phyloP scores from a whole-genome alignment of 495 filamentous ascomycete genomes.

The Podospora comata region DNA sequence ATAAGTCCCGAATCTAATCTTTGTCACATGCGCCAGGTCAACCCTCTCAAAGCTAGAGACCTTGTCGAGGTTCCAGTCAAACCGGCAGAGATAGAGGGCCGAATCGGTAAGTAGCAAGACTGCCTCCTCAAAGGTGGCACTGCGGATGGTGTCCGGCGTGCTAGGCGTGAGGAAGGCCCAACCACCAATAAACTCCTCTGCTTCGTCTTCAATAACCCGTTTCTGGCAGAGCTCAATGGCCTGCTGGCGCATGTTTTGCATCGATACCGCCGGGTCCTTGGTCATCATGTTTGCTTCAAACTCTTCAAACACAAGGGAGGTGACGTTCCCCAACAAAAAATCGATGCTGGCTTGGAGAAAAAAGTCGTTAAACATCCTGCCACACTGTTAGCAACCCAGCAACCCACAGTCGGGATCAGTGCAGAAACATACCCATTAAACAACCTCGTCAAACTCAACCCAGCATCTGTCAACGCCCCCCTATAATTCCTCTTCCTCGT shows the following conservation, averaged over 20 bases:
- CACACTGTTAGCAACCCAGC: slow-evolving; percentile 22
- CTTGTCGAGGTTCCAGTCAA: slow-evolving; percentile 92
- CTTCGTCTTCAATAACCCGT: slow-evolving; percentile 77
- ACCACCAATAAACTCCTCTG: slow-evolving; percentile 78
- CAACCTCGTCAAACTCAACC: slow-evolving; percentile 73
- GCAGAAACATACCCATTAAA: slow-evolving; percentile 51
- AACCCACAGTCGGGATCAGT: too few species aligned
- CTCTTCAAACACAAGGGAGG: slow-evolving; percentile 77
- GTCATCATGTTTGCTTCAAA: slow-evolving; percentile 87
- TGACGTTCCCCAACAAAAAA: slow-evolving; percentile 87
- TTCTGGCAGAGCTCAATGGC: slow-evolving; percentile 83
- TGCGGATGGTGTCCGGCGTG: slow-evolving; percentile 58
- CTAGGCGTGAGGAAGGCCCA: slow-evolving; percentile 68
- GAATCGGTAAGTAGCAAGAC: slow-evolving; percentile 81
- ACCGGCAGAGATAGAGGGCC: slow-evolving; percentile 81
- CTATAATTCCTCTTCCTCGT: slow-evolving; percentile 85
- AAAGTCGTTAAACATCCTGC: slow-evolving; percentile 91
- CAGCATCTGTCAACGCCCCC: slow-evolving; percentile 92
- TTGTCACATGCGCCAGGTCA: slow-evolving; percentile 64
- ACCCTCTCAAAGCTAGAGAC: slow-evolving; percentile 87
- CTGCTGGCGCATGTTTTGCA: slow-evolving; percentile 75
- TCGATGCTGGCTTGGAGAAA: slow-evolving; percentile 94
- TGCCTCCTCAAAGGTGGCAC: slow-evolving; percentile 76
- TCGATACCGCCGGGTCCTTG: slow-evolving; percentile 80
- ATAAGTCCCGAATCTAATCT: slow-evolving; percentile 76